Percentiles rank a stretch among this genome's conserved stretches.
These are phyloP conservation scores for Rubia peregrina DNA, from an alignment of 305 asterid species.

Conservation along the genomic window DNA sequence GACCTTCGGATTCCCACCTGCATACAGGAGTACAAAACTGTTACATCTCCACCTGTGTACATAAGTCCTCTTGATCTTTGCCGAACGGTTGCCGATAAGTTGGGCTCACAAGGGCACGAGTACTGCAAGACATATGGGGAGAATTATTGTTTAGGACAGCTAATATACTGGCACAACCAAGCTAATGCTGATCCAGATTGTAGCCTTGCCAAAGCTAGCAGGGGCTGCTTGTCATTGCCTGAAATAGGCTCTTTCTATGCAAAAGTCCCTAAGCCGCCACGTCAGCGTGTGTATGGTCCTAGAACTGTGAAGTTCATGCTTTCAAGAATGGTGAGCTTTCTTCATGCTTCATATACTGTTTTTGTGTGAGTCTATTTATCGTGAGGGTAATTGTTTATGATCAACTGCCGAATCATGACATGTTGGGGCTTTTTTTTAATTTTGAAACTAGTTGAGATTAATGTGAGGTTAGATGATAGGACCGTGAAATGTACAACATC, in stretches of 20 bases:
- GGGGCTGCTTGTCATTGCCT: conserved; percentile 94
- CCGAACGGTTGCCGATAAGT: conserved; percentile 74
- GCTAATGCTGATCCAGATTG: conserved; percentile 72
- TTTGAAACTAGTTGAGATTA: neutral
- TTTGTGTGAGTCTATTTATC: neutral
- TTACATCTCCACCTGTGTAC: conserved; percentile 85
- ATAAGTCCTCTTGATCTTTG: conserved; percentile 95
- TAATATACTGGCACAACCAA: conserved; percentile 86
- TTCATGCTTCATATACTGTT: conserved; percentile 1
- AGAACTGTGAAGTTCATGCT: conserved; percentile 84
- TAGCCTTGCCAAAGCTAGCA: conserved; percentile 61
- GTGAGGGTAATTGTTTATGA: neutral
- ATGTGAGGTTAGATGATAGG: neutral
- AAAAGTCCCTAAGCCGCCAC: conserved; percentile 84
- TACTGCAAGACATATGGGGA: conserved; percentile 86
- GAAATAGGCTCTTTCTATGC: conserved; percentile 92
- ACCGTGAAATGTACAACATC: neutral
- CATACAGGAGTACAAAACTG: conserved; percentile 64
- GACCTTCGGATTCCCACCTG: conserved; percentile 21
- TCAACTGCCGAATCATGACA: neutral
- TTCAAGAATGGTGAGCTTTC: conserved; percentile 69
- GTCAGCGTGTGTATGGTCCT: conserved; percentile 91
- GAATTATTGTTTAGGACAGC: conserved; percentile 90
- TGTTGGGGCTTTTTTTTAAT: neutral
- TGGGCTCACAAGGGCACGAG: conserved; percentile 80